Conservation (phyloP, 345 rosid species). For the Citrus unshiu region DNA sequence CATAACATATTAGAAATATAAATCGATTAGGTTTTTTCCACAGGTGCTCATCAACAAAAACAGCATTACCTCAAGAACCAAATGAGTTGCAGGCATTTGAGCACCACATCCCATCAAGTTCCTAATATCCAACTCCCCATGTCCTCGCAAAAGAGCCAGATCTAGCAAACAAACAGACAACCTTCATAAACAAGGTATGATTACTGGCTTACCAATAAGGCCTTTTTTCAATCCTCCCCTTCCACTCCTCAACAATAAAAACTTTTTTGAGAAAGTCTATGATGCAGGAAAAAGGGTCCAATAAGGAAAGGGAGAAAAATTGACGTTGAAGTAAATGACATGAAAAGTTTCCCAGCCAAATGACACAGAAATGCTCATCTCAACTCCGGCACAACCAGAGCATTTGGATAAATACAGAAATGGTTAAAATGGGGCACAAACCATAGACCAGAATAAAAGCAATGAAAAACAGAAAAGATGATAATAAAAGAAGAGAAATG, state of each 20-base stretch:
- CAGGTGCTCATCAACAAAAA: slow-evolving; percentile 36
- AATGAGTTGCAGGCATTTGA: slow-evolving; percentile 44
- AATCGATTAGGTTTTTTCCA: slow-evolving; percentile 18
- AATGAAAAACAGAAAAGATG: not conserved
- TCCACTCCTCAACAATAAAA: slow-evolving; percentile 8
- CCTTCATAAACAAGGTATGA: slow-evolving; percentile 36
- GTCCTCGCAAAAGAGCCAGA: slow-evolving; percentile 65
- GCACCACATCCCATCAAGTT: slow-evolving; percentile 79
- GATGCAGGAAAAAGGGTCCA: not conserved
- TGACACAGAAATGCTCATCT: not conserved
- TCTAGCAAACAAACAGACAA: slow-evolving; percentile 84
- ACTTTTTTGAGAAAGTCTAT: not conserved
- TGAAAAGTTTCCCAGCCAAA: not conserved
- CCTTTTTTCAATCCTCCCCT: slow-evolving; percentile 16
- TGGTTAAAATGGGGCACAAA: not conserved
- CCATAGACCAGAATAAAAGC: not conserved
- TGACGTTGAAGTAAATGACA: not conserved
- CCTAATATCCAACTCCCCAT: slow-evolving; percentile 78
- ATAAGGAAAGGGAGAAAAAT: too few species aligned
- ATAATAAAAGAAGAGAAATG: not conserved
- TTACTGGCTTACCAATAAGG: slow-evolving; percentile 23
- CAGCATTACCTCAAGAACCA: slow-evolving; percentile 46
- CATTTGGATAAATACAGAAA: not conserved
- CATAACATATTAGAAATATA: slow-evolving; percentile 18
- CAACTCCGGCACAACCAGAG: not conserved